phyloP scores from a whole-genome alignment of 768 basidiomycete genomes.

The Termitomyces sp. region DNA sequence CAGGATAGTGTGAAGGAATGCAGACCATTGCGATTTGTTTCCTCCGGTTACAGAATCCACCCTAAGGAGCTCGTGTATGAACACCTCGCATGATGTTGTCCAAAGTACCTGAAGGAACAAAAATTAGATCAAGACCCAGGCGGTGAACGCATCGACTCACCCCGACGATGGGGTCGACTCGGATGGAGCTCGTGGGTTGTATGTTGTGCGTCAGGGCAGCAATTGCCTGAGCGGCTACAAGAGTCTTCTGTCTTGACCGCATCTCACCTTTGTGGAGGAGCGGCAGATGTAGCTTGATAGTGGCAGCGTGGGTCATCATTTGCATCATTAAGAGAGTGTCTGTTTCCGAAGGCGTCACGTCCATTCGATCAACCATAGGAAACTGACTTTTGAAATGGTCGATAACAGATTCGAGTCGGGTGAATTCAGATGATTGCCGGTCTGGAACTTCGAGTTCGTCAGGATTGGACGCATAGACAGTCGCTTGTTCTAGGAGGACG shows the following conservation, averaged over 20 bases:
- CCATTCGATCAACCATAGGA: conserved; percentile 15
- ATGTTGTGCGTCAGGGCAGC: conserved; percentile 14
- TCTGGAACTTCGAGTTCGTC: conserved; percentile 3
- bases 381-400: conserved; percentile 22
- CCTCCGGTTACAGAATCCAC: conserved; percentile 2
- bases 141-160: conserved; percentile 3
- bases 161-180: conserved; percentile 14
- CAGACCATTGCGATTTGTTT: conserved; percentile 8
- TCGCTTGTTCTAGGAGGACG: conserved; percentile 32
- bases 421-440: conserved; percentile 1
- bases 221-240: conserved; percentile 13
- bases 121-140: not conserved
- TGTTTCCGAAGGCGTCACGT: conserved; percentile 10
- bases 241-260: conserved; percentile 13
- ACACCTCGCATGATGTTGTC: conserved; percentile 16
- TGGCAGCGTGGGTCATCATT: conserved; percentile 30
- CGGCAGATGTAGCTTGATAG: conserved; percentile 22
- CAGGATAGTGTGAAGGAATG: conserved; percentile 11
- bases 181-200: conserved; percentile 7
- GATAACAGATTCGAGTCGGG: conserved; percentile 12
- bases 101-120: conserved; percentile 12
- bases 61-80: conserved; percentile 11
- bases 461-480: conserved; percentile 4
- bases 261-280: conserved; percentile 9
- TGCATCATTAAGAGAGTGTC: conserved; percentile 27